A percentile compares a stretch with the other conserved stretches of the same genome.
phyloP scores from a whole-genome alignment of 371 early-diverging fungal species.

The Mucor circinelloides region DNA sequence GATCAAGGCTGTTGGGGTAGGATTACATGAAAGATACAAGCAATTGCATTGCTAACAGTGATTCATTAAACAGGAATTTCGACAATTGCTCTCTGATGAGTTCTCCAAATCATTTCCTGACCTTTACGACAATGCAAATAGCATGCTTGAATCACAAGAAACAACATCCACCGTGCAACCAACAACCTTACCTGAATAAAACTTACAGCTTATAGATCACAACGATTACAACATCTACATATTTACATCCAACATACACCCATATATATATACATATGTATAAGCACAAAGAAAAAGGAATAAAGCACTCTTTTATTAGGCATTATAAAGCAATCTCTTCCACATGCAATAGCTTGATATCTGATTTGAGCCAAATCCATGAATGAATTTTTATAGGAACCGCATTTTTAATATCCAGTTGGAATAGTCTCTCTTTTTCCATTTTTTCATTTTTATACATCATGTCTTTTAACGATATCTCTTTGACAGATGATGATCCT shows the following conservation, averaged over 20 bases:
- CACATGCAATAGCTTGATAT: background rate
- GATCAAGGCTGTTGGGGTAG: conserved; percentile 67
- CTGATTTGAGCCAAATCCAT: background rate
- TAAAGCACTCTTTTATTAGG: background rate
- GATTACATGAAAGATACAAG: background rate
- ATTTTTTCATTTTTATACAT: background rate
- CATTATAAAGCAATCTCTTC: background rate
- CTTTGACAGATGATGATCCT: conserved; percentile 28
- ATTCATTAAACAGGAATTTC: conserved; percentile 33
- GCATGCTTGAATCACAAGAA: conserved; percentile 9
- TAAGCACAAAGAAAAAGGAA: background rate
- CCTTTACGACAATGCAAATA: conserved; percentile 38
- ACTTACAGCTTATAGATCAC: background rate
- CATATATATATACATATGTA: background rate
- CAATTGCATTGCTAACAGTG: background rate
- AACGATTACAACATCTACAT: background rate
- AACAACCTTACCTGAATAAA: background rate
- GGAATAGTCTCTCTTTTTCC: background rate
- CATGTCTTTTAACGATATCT: conserved; percentile 20
- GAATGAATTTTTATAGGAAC: background rate
- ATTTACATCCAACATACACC: background rate
- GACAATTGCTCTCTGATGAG: conserved; percentile 37
- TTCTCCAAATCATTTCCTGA: conserved; percentile 53
- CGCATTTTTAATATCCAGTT: background rate
- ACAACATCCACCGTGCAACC: background rate